Conservation (phyloP, 2,329 filamentous ascomycete genomes). For the Colletotrichum incanum region DNA sequence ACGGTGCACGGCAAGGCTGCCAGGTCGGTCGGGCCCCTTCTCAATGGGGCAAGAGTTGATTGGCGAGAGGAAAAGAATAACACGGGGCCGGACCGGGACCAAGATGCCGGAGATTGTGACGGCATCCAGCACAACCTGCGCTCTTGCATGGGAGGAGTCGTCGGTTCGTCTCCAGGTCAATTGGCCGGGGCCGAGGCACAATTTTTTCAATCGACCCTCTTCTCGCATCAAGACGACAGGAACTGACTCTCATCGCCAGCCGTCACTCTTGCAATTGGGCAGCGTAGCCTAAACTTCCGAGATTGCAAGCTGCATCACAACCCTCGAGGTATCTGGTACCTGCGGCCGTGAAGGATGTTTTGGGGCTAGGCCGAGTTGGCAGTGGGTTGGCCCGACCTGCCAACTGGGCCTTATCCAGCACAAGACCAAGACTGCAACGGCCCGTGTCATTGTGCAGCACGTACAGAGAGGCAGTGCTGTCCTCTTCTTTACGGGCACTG, state of each 20-base stretch:
- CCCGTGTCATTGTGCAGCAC: conserved; percentile 14
- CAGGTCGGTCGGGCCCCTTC: conserved; percentile 5
- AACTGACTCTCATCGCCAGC: conserved; percentile 19
- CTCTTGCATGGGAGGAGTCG: not conserved
- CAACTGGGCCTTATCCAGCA: conserved; percentile 31
- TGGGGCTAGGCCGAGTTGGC: conserved; percentile 40
- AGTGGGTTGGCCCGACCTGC: conserved; percentile 39
- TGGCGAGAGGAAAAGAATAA: conserved; percentile 5
- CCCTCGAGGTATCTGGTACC: conserved; percentile 34
- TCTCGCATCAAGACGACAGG: conserved; percentile 6
- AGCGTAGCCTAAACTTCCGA: conserved; percentile 42
- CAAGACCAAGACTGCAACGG: conserved; percentile 12
- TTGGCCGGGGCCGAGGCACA: conserved; percentile 40
- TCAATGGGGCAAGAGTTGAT: conserved; percentile 1
- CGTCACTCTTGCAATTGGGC: conserved; percentile 27
- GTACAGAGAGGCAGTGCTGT: not conserved
- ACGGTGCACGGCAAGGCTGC: conserved; percentile 4
- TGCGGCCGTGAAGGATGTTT: conserved; percentile 36
- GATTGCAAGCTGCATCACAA: conserved; percentile 40
- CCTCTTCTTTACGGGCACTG: not conserved
- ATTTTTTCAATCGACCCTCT: conserved; percentile 30
- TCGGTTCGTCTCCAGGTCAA: conserved; percentile 27
- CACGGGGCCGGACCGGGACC: conserved; percentile 37
- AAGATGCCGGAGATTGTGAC: conserved; percentile 39
- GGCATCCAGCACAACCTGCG: conserved; percentile 17